Evolutionary conservation across 768 basidiomycete species (phyloP).

Genomic region (Mrakia gelida): DNA sequence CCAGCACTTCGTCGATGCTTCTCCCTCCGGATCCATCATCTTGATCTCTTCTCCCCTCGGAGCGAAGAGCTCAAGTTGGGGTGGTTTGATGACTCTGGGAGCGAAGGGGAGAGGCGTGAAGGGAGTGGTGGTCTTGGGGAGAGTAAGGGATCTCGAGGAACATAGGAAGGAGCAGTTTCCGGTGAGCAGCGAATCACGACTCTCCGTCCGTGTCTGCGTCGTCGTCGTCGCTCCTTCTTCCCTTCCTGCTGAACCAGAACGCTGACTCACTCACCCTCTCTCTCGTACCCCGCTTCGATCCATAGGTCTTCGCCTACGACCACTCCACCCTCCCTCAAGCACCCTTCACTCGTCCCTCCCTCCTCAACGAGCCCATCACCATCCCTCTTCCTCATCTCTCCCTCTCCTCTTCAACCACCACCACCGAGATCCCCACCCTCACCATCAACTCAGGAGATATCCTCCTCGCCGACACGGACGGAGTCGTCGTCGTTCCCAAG

Average conservation of each 20-base stretch:
- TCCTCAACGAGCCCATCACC: constrained; percentile 14
- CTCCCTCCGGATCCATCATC: constrained; percentile 12
- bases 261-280: neutral
- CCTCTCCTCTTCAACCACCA: neutral
- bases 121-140: constrained; percentile 28
- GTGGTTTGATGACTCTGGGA: constrained; percentile 20
- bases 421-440: neutral
- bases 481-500: constrained; percentile 15
- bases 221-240: neutral
- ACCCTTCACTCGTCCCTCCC: constrained; percentile 20
- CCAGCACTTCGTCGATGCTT: constrained; percentile 23
- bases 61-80: constrained; percentile 4
- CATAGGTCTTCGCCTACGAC: constrained; percentile 9
- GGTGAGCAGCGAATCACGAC: constrained; percentile 2
- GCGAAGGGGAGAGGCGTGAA: constrained; percentile 5
- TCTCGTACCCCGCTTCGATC: neutral
- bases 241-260: no score
- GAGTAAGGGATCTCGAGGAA: constrained; percentile 25
- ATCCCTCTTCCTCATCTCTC: constrained; percentile 7
- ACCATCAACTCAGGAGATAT: constrained; percentile 14
- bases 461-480: constrained; percentile 17
- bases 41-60: constrained; percentile 2
- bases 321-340: constrained; percentile 19
- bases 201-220: neutral
- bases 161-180: constrained; percentile 21